A percentile compares a stretch with the other conserved stretches of the same genome.
Evolutionary conservation across 805 yeast species (phyloP).

Genomic region (Candida silvatica): DNA sequence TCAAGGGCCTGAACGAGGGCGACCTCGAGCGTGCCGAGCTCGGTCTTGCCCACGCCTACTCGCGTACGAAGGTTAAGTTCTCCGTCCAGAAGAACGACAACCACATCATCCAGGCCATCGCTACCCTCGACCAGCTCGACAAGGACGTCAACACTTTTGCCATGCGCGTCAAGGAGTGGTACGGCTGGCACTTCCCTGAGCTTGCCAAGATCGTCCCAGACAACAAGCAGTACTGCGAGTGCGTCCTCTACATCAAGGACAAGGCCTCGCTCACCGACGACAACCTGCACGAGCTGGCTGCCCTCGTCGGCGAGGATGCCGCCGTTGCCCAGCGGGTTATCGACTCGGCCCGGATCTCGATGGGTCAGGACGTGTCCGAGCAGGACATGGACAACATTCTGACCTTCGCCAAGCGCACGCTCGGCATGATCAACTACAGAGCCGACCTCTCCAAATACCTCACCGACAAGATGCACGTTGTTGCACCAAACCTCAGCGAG

Average conservation of each 20-base stretch:
- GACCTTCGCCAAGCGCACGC: constrained; percentile 90
- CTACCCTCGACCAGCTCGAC: constrained; percentile 93
- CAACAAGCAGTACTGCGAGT: constrained; percentile 77
- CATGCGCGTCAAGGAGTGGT: constrained; percentile 97
- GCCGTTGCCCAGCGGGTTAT: constrained; percentile 85
- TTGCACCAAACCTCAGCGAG: constrained; percentile 95
- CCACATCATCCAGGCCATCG: constrained; percentile 98
- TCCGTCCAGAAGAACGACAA: constrained; percentile 98
- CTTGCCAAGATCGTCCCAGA: constrained; percentile 86
- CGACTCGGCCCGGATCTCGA: constrained; percentile 92
- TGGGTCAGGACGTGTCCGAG: constrained; percentile 98
- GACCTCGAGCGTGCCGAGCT: constrained; percentile 97
- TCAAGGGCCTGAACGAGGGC: constrained; percentile 88
- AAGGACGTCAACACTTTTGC: constrained; percentile 96
- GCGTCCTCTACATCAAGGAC: constrained; percentile 77
- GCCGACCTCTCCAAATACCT: constrained; percentile 74
- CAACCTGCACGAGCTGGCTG: constrained; percentile 83
- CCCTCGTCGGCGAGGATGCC: constrained; percentile 84
- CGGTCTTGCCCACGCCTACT: constrained; percentile 98
- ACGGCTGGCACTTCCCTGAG: constrained; percentile 99
- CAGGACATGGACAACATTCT: constrained; percentile 88
- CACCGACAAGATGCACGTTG: constrained; percentile 93
- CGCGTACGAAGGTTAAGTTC: constrained; percentile 98
- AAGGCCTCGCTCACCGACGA: constrained; percentile 77
- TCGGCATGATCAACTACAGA: constrained; percentile 86